Percentiles rank a stretch among this genome's conserved stretches.
Conservation (phyloP, 2,329 filamentous ascomycete species). For the Fusarium annulatum region DNA sequence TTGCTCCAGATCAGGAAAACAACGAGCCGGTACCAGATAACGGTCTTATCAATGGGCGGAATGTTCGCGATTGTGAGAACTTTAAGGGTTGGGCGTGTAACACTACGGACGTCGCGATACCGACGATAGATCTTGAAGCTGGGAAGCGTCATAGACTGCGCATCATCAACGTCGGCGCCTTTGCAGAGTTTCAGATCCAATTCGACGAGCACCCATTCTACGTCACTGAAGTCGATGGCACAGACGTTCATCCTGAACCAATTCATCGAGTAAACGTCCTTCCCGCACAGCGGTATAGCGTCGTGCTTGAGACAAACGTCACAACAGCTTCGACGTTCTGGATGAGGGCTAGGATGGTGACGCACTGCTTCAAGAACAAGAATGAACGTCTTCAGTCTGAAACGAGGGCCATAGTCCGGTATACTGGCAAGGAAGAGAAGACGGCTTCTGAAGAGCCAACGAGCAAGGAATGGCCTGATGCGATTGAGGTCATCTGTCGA, state of each 20-base stretch:
- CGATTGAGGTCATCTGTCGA: slow-evolving; percentile 60
- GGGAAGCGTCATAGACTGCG: slow-evolving; percentile 72
- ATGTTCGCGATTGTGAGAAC: slow-evolving; percentile 49
- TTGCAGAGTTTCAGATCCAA: slow-evolving; percentile 77
- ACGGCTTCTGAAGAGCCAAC: slow-evolving; percentile 33
- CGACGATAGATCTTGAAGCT: slow-evolving; percentile 60
- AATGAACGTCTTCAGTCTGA: slow-evolving; percentile 49
- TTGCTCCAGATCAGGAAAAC: slow-evolving; percentile 63
- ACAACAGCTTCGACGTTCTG: slow-evolving; percentile 67
- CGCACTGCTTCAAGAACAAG: slow-evolving; percentile 51
- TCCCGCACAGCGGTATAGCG: slow-evolving; percentile 77
- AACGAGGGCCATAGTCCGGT: slow-evolving; percentile 48
- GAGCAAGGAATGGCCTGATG: slow-evolving; percentile 62
- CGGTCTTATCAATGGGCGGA: slow-evolving; percentile 70
- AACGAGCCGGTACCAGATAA: slow-evolving; percentile 75
- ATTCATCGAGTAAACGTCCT: slow-evolving; percentile 72
- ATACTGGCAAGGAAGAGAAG: slow-evolving; percentile 7
- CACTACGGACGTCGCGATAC: slow-evolving; percentile 50
- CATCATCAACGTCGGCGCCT: slow-evolving; percentile 76
- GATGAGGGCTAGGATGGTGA: slow-evolving; percentile 65
- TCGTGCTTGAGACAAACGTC: slow-evolving; percentile 71
- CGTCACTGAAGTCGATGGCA: slow-evolving; percentile 77
- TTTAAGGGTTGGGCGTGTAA: slow-evolving; percentile 58
- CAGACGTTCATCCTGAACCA: slow-evolving; percentile 69
- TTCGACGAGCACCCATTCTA: slow-evolving; percentile 74